A percentile compares a stretch with the other conserved stretches of the same genome.
Evolutionary conservation across 768 basidiomycete species (phyloP).

Genomic region (Sarcomyxa edulis): DNA sequence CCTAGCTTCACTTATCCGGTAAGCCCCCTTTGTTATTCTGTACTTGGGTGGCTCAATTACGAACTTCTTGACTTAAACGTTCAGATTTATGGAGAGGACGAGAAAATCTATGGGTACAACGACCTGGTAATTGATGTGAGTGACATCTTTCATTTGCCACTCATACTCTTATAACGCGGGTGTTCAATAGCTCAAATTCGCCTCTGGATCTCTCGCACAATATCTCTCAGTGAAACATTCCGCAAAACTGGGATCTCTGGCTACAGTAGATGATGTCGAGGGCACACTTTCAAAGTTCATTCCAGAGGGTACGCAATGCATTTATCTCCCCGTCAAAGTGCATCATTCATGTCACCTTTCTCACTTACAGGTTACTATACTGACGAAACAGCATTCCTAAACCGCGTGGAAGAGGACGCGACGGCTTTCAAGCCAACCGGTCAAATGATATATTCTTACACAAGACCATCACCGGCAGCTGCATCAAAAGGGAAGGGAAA

Average conservation of each 20-base stretch:
- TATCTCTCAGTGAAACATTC: conserved; percentile 68
- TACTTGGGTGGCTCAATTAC: neutral
- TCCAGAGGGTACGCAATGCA: conserved; percentile 49
- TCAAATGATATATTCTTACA: conserved; percentile 70
- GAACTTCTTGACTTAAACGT: neutral
- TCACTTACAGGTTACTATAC: conserved; percentile 57
- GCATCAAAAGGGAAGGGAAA: conserved; percentile 49
- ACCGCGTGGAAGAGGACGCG: conserved; percentile 76
- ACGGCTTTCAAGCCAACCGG: conserved; percentile 72
- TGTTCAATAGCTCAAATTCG: conserved; percentile 61
- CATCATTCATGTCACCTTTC: neutral
- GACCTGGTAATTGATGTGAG: conserved; percentile 80
- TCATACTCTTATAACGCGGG: neutral
- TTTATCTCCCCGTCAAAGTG: neutral
- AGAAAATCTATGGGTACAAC: conserved; percentile 93
- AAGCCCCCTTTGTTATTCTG: conserved; percentile 18
- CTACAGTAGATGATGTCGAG: conserved; percentile 85
- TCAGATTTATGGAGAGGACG: conserved; percentile 93
- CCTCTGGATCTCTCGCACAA: conserved; percentile 81
- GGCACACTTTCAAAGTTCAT: conserved; percentile 72
- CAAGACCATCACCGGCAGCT: conserved; percentile 40
- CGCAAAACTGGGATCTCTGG: conserved; percentile 56
- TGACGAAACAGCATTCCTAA: conserved; percentile 59
- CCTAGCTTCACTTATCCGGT: conserved; percentile 95
- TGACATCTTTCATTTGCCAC: conserved; percentile 3